Evolutionary conservation across 2,329 filamentous ascomycete species (phyloP).

Genomic region (Diaporthe destruens): DNA sequence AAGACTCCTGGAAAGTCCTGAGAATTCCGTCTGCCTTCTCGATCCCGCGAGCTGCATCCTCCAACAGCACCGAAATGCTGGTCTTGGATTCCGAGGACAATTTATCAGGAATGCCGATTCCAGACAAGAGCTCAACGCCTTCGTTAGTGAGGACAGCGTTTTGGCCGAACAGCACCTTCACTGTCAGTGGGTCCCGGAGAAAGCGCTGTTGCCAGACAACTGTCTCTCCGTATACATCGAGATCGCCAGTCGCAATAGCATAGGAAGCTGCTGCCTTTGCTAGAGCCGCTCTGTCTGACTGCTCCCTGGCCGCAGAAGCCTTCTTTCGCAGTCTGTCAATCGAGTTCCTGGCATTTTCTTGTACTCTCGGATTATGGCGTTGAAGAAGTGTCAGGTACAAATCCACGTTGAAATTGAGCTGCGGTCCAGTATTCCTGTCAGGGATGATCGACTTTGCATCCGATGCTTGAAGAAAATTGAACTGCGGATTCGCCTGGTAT

Average conservation of each 20-base stretch:
- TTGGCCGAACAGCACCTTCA: neutral
- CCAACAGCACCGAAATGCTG: neutral
- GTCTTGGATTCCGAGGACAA: neutral
- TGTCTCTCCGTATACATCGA: conserved; percentile 30
- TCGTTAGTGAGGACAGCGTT: neutral
- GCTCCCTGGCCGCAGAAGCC: conserved; percentile 22
- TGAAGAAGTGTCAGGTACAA: conserved; percentile 30
- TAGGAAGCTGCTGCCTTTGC: conserved; percentile 22
- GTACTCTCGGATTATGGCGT: neutral
- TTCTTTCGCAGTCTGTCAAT: conserved; percentile 30
- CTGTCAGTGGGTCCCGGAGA: conserved; percentile 26
- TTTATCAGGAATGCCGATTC: neutral
- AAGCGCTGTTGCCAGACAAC: conserved; percentile 38
- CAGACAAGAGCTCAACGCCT: conserved; percentile 26
- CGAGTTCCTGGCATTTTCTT: neutral
- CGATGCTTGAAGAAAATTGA: conserved; percentile 16
- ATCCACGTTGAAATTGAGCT: conserved; percentile 37
- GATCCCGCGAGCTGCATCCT: neutral
- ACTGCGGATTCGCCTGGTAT: conserved; percentile 12
- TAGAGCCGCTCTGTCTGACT: conserved; percentile 12
- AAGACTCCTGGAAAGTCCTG: conserved; percentile 31
- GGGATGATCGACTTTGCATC: conserved; percentile 2
- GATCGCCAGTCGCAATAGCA: conserved; percentile 30
- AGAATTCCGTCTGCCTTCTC: conserved; percentile 25
- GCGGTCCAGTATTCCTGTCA: neutral